Evolutionary conservation across 345 rosid species (phyloP), one percentile per base, ranked within the genome.

Genomic region (Ceriops zippeliana): DNA sequence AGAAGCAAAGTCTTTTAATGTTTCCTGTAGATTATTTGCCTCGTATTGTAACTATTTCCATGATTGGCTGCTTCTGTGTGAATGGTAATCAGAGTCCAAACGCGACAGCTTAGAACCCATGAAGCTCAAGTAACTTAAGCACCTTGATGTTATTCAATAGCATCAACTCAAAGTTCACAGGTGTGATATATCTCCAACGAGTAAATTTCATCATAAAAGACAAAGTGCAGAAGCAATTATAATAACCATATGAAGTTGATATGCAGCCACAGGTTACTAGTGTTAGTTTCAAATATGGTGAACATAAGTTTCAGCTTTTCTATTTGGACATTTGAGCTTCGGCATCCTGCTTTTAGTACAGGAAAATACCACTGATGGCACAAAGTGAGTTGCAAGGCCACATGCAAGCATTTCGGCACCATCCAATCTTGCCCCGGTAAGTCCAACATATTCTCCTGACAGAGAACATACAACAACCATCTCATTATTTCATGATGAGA

Each of bases 351-450:
- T 7, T 38, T 60, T 52, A 42, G 46, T 31, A 22, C 65, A 73
- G 60, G 65, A 63, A 69, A 70, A 67, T 88, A 92, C 95, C 68
- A 61, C 63, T 58, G 90, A 85, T 53, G 89, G 89, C 61, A 92
- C 85, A 69, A 83, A 88, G 73, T 92, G 98, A 65, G 98, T 92
- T 32, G 92, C 96, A 73, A 92, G 95, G 70, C 96, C 98, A 76
- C 91, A 87, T 63, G 89, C 81, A 75, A 86, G 86, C 96, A 90
- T 85, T 79, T 92, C 98, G 57, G 89, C 86, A 67, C 93, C 96
- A 79, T 88, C 91, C 80, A 92, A 72, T 70, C 91, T 82, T 66
- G 90, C 77, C 62, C 96, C 92, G 2, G 96, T 83, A 58, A 90
- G 95, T 53, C 92, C 91, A 68, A 84, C 70, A 79, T 84, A 92